Evolutionary conservation across 495 filamentous ascomycete genomes (phyloP).

Genomic region (Jackrogersella minutella): DNA sequence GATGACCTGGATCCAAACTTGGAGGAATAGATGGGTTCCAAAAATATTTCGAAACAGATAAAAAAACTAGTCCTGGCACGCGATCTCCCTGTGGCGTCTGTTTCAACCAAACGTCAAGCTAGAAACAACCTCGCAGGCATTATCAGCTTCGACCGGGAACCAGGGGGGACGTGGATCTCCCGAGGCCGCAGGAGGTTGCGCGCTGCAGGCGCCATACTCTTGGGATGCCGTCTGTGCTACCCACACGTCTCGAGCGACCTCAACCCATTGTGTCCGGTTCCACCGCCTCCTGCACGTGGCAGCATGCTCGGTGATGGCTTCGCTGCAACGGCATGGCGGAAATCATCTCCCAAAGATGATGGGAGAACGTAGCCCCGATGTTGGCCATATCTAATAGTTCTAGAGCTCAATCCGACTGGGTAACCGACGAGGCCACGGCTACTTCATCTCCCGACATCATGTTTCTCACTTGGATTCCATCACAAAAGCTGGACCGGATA

Average conservation of each 20-base stretch:
- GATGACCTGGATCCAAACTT: neutral
- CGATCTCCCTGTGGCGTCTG: neutral
- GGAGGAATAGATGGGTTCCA: slow-evolving; percentile 10
- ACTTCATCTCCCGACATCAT: neutral
- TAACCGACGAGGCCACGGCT: neutral
- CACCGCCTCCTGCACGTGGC: slow-evolving; percentile 32
- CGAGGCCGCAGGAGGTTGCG: slow-evolving; percentile 8
- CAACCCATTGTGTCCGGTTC: slow-evolving; percentile 23
- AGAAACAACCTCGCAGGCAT: neutral
- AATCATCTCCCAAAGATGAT: neutral
- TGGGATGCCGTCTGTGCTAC: neutral
- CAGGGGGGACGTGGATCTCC: slow-evolving; percentile 16
- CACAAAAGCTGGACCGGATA: neutral
- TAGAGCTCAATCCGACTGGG: neutral
- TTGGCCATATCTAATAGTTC: neutral
- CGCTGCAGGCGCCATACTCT: slow-evolving; percentile 9
- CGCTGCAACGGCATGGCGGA: neutral
- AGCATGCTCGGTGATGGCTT: slow-evolving; percentile 10
- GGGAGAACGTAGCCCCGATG: neutral
- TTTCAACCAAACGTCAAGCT: slow-evolving; percentile 9
- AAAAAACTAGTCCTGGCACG: neutral
- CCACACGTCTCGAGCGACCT: neutral
- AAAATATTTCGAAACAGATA: slow-evolving; percentile 32
- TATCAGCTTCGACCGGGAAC: neutral
- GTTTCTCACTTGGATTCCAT: neutral